Evolutionary conservation across 768 basidiomycete species (phyloP), one percentile per base, ranked within the genome.

Genomic region (Neoboletus brunneissimus): DNA sequence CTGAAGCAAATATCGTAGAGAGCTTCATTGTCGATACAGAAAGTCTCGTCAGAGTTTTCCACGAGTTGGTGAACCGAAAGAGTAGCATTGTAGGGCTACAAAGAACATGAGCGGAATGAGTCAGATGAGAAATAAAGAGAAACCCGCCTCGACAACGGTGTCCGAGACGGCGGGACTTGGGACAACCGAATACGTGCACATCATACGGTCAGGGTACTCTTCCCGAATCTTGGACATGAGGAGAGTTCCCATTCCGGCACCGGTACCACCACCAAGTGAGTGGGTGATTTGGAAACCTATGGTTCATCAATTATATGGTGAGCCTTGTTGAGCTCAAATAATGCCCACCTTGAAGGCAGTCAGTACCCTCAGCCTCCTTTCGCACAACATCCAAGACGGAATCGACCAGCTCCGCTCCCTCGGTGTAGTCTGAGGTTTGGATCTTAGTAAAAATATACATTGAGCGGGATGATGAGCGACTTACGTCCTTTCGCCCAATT

Each of bases 401-500:
- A 79, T 99, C 97, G 63, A 98, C 97, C 72, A 98, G 86, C 81
- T 99, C 97, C 72, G 97, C 97, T 66, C 96, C 96, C 75, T 93
- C 89, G 43, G 89, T 93, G 77, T 94, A 94, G 73, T 93, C 70
- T 71, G n/a, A 20, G 25, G 4, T 8, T 16, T 2, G 22, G 9
- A 3, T 35, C 11, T 53, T 20, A 55, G 40, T 11, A 20, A 15
- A 3, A 13, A 38, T n/a, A n/a, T 16, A 15, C 1, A 5, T 11
- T 9, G 5, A 5, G 2, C 5, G 5, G 32, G 8, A 15, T 16
- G 1, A 16, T 32, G 22, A 52, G 43, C 5, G 38, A 89, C 92
- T 84, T 70, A 94, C 89, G 90, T 81, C 96, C 96, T 88, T 98
- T 99, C 23, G 97, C 96, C 97, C 97, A 98, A 80, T 98, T 98